Base-by-base conservation (phyloP, 768 basidiomycete species). In the Rhodotorula diobovata region DNA sequence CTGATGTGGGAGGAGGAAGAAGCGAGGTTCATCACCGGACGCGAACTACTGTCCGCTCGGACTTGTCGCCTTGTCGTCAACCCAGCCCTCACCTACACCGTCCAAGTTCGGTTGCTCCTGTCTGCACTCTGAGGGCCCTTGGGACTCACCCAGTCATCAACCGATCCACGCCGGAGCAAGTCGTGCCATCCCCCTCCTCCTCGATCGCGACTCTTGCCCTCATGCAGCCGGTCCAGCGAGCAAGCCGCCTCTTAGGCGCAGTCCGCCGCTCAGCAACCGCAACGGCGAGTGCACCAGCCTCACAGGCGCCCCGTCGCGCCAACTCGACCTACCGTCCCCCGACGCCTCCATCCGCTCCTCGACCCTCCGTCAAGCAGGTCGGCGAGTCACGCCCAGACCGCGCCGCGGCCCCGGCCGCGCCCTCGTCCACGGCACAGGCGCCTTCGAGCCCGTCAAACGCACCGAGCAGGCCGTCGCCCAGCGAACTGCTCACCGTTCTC, bases 401-500 rank as follows among this genome's bases (percentile, higher is more conserved):
- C 41, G 21, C 23, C 25, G 8, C 16, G 21, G 9, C 58, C 9
- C 11, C 20, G 18, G 20, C 35, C 16, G 37, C 56, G 37, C 28
- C 37, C 15, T 4, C 56, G 1, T n/a, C 35, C 21, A 8, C 23
- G 10, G 2, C 37, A 14, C 4, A 23, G 2, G 41, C 37, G 14
- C 18, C 56, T 23, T 20, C 51, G 18, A 25, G 18, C 28, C 30
- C n/a, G 28, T 34, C 45, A 10, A 6, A 12, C 10, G 51, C 66
- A 14, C 39, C 60, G 6, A n/a, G 39, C 5, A 20, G 43, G 16
- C 60, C 60, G 8, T 10, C 59, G 4, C 68, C 69, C 23, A 48
- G 54, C 2, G 73, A 75, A 45, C 70, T 75, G 30, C 53, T 75
- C 23, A 58, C 55, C 1, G 70, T 71, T 30, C 69, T 93, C 48